Conservation (phyloP, 768 basidiomycete species). For the Boletales sp. region DNA sequence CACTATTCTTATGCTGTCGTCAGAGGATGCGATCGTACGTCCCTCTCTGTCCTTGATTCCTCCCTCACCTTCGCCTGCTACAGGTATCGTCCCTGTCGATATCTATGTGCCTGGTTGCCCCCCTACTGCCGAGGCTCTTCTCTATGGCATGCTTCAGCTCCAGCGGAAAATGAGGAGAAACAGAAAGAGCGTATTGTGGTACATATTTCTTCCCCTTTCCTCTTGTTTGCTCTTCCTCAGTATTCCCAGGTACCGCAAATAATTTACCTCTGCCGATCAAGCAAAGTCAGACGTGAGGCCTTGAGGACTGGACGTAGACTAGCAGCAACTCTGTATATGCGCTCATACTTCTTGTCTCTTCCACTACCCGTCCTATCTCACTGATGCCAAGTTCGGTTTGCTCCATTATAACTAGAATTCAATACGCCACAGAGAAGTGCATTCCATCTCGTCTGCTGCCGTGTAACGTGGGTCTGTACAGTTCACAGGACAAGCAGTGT, state of each 20-base stretch:
- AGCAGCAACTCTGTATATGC: slow-evolving; percentile 20
- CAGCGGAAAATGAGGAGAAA: slow-evolving; percentile 94
- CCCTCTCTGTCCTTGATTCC: slow-evolving; percentile 5
- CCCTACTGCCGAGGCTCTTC: slow-evolving; percentile 92
- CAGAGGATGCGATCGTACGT: slow-evolving; percentile 91
- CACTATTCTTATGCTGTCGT: slow-evolving; percentile 99
- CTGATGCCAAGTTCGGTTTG: background rate
- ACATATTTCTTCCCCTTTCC: slow-evolving; percentile 11
- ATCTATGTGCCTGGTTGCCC: slow-evolving; percentile 97
- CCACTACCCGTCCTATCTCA: background rate
- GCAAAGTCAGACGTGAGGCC: slow-evolving; percentile 4
- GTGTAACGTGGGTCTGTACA: too few species aligned
- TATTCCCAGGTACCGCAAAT: slow-evolving; percentile 27
- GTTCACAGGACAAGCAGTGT: too few species aligned
- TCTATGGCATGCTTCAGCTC: slow-evolving; percentile 95
- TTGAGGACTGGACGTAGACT: slow-evolving; percentile 24
- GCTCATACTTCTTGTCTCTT: slow-evolving; percentile 5
- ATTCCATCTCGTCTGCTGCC: background rate
- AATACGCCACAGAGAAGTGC: background rate
- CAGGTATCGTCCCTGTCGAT: slow-evolving; percentile 96
- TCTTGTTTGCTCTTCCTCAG: background rate
- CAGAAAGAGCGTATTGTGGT: slow-evolving; percentile 88
- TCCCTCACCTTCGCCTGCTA: slow-evolving; percentile 7
- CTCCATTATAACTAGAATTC: background rate
- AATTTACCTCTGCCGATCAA: background rate